Evolutionary conservation across 1,284 basidiomycete genomes (phyloP).

Genomic region (Rhodotorula sp.): DNA sequence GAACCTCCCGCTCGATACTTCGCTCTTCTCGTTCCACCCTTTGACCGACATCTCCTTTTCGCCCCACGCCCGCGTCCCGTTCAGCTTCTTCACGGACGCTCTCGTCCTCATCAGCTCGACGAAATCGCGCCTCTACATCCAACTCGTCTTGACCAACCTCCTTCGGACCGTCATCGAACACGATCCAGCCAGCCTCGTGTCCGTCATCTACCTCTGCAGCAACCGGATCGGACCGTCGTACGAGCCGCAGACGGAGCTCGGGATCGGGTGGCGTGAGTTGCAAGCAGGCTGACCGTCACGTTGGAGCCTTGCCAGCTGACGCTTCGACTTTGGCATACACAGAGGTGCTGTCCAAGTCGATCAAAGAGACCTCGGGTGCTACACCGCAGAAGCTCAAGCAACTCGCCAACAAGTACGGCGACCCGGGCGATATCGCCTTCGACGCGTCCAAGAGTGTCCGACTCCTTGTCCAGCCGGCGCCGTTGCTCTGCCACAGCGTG

Average conservation of each 20-base stretch:
- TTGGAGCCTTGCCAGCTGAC: conserved; percentile 41
- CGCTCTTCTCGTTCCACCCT: conserved; percentile 49
- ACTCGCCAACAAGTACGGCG: conserved; percentile 52
- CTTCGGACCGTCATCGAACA: conserved; percentile 68
- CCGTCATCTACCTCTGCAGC: conserved; percentile 84
- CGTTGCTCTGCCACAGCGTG: conserved; percentile 32
- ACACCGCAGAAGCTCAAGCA: conserved; percentile 65
- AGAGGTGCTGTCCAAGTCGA: conserved; percentile 70
- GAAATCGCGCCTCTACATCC: conserved; percentile 75
- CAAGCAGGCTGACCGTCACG: background rate
- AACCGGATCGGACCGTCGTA: conserved; percentile 73
- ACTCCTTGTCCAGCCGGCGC: conserved; percentile 29
- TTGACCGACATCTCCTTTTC: conserved; percentile 33
- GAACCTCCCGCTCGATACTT: conserved; percentile 43
- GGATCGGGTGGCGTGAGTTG: conserved; percentile 46
- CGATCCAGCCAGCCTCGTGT: conserved; percentile 68
- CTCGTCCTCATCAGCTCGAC: conserved; percentile 72
- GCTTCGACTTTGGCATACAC: background rate
- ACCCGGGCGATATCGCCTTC: conserved; percentile 71
- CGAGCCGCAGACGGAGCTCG: conserved; percentile 50
- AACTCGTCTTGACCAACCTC: conserved; percentile 75
- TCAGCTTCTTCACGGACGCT: conserved; percentile 75
- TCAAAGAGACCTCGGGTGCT: conserved; percentile 75
- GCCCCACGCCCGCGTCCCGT: conserved; percentile 58
- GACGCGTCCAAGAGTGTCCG: conserved; percentile 60